Evolutionary conservation across 2,329 filamentous ascomycete genomes (phyloP).

Genomic region (Alternaria longipes): DNA sequence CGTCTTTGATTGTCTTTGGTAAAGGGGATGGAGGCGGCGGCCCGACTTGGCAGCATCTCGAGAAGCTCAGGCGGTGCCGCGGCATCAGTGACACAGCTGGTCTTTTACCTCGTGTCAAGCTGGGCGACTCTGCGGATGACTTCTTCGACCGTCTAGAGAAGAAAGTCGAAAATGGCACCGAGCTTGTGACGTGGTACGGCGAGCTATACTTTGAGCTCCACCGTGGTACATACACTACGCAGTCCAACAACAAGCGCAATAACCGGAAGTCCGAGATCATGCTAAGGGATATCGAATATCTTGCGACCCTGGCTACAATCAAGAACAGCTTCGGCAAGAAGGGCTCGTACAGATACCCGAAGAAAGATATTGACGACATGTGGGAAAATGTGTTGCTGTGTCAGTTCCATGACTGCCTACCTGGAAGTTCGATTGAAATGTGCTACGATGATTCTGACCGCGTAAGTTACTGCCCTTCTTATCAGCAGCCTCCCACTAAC

Average conservation of each 20-base stretch:
- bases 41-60: conserved; percentile 90
- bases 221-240: conserved; percentile 95
- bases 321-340: conserved; percentile 62
- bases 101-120: conserved; percentile 82
- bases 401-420: conserved; percentile 97
- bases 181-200: conserved; percentile 95
- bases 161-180: conserved; percentile 71
- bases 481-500: conserved; percentile 27
- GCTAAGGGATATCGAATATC: conserved; percentile 85
- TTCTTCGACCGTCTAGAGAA: conserved; percentile 89
- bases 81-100: conserved; percentile 90
- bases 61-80: conserved; percentile 92
- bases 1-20: conserved; percentile 90
- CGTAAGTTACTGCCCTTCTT: conserved; percentile 43
- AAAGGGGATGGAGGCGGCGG: conserved; percentile 97
- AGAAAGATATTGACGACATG: conserved; percentile 91
- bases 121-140: conserved; percentile 90
- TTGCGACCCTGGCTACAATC: conserved; percentile 86
- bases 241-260: conserved; percentile 96
- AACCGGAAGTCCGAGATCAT: conserved; percentile 87
- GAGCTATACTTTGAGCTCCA: conserved; percentile 98
- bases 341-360: conserved; percentile 82
- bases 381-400: conserved; percentile 93
- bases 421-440: conserved; percentile 96
- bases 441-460: conserved; percentile 95